These are phyloP conservation scores for Aquanectria penicillioides DNA, from an alignment of 2,329 filamentous ascomycete genomes.

Conservation along the genomic window DNA sequence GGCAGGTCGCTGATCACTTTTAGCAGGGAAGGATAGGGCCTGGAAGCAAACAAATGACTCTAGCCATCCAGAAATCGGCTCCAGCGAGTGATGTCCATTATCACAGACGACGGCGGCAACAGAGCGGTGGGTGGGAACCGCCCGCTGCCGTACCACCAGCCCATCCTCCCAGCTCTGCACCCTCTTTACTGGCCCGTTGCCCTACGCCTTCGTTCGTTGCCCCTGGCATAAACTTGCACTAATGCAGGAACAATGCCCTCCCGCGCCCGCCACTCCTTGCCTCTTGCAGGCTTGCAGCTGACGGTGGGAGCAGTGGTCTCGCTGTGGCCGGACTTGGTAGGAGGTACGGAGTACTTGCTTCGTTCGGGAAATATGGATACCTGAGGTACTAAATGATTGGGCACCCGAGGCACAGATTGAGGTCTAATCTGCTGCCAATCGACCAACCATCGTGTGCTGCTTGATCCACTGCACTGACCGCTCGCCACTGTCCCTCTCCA, in stretches of 20 bases:
- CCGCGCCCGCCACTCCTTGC: slow-evolving; percentile 23
- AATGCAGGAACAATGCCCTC: slow-evolving; percentile 42
- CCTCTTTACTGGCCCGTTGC: slow-evolving; percentile 20
- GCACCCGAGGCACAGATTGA: not conserved
- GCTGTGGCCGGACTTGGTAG: no score
- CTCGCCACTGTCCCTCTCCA: slow-evolving; percentile 7
- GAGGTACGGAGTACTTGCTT: no score
- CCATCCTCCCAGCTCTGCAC: not conserved
- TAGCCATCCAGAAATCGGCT: not conserved
- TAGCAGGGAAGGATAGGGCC: not conserved
- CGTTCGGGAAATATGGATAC: not conserved
- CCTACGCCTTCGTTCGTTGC: no score
- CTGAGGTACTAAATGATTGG: not conserved
- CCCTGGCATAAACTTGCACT: slow-evolving; percentile 34
- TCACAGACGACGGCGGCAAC: no score
- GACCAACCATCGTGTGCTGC: not conserved
- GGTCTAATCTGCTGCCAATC: not conserved
- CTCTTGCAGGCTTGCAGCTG: slow-evolving; percentile 1
- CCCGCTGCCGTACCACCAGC: not conserved
- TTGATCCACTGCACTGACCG: slow-evolving; percentile 9
- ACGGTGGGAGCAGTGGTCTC: no score
- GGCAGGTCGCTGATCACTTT: not conserved
- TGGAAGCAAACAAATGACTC: not conserved
- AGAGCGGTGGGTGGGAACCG: slow-evolving; percentile 1
- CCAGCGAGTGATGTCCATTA: not conserved